phyloP scores from a whole-genome alignment of 2,329 filamentous ascomycete genomes.

The Ascocoryne sarcoides region DNA sequence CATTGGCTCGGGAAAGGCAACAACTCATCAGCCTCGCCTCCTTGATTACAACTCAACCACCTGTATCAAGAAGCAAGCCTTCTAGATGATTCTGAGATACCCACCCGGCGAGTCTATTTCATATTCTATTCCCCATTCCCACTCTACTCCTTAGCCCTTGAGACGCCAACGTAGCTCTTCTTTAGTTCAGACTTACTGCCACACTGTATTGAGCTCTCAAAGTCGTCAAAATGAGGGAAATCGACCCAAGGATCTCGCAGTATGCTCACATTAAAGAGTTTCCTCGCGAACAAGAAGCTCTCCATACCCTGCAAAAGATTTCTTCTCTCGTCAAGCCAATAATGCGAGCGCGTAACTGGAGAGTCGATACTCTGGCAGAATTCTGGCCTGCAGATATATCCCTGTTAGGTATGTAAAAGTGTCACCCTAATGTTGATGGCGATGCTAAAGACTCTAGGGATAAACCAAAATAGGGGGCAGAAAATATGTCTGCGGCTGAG shows the following conservation, averaged over 20 bases:
- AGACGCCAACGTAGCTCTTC: background rate
- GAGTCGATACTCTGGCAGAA: constrained; percentile 68
- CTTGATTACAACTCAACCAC: constrained; percentile 1
- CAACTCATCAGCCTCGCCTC: constrained; percentile 2
- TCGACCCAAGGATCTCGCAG: constrained; percentile 39
- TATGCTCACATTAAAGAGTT: constrained; percentile 44
- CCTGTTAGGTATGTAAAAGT: constrained; percentile 60
- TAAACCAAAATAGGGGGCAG: constrained; percentile 70
- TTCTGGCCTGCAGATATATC: constrained; percentile 72
- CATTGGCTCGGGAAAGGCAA: background rate
- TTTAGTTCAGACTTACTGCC: background rate
- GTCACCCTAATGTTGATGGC: too few species aligned
- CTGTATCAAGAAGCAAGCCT: background rate
- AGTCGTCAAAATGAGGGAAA: constrained; percentile 19
- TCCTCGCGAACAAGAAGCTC: constrained; percentile 40
- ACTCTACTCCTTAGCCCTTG: background rate
- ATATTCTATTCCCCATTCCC: background rate
- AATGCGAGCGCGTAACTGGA: constrained; percentile 81
- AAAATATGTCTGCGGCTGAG: constrained; percentile 78
- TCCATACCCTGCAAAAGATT: constrained; percentile 62
- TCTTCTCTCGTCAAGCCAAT: constrained; percentile 89
- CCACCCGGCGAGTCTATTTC: background rate
- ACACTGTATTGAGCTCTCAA: background rate
- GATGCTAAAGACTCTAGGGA: constrained; percentile 36
- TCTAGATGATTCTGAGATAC: background rate